Percentiles rank a stretch among this genome's conserved stretches.
Conservation (phyloP, 495 filamentous ascomycete genomes). For the Articulospora tetracladia region DNA sequence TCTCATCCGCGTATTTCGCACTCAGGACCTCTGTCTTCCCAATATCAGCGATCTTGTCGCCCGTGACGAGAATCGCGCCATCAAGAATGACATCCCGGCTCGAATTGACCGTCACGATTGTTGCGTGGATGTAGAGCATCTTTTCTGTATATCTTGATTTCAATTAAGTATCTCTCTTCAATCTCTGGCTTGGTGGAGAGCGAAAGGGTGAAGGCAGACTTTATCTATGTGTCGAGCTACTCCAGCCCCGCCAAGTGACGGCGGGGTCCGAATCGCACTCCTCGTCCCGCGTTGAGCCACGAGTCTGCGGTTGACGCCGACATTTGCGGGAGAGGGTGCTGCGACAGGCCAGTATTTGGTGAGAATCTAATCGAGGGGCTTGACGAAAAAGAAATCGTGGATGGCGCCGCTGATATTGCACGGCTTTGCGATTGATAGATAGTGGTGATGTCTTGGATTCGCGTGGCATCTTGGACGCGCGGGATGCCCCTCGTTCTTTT, state of each 20-base stretch:
- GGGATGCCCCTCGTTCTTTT: neutral
- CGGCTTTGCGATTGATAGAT: neutral
- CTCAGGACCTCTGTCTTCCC: constrained; percentile 34
- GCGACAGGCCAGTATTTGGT: neutral
- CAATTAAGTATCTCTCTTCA: too few species aligned
- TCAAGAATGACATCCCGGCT: constrained; percentile 40
- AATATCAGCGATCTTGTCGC: constrained; percentile 35
- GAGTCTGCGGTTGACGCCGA: neutral
- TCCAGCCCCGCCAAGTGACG: neutral
- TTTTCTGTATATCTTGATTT: constrained; percentile 1
- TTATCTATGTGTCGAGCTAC: neutral
- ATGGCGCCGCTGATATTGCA: neutral
- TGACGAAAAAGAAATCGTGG: neutral
- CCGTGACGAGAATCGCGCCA: constrained; percentile 38
- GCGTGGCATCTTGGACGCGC: neutral
- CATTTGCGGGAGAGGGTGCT: neutral
- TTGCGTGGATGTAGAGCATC: constrained; percentile 10
- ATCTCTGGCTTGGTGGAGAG: neutral
- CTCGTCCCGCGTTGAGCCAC: neutral
- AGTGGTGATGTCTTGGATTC: neutral
- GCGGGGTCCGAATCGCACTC: neutral
- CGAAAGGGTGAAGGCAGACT: too few species aligned
- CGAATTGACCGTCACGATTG: constrained; percentile 42
- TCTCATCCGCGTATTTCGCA: constrained; percentile 7
- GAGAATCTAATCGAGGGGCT: neutral